Base-by-base conservation (phyloP, 2,329 filamentous ascomycete species). In the Botrytis tulipae region DNA sequence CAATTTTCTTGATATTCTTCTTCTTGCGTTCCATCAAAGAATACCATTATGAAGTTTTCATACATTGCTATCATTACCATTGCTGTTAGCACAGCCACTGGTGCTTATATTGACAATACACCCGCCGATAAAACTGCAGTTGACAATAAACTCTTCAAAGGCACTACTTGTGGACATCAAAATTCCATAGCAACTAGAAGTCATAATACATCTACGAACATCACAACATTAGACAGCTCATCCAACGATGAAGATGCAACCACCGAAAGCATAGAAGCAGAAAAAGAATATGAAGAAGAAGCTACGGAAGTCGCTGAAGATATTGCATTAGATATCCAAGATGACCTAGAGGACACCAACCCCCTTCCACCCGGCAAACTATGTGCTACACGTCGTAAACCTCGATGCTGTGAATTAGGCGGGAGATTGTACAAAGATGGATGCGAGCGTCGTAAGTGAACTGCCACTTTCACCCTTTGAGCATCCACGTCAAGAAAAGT, bases 401-500 rank as follows among this genome's bases (percentile, higher is more conserved):
- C 65, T 37, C 46, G 65, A 68, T 68, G 65, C 46, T 68, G 65
- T 25, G 65, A 68, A n/a, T 12, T 7, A 12, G 46, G 46, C 25
- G 65, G 65, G 4, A 54, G 35, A 40, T 2, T 54, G 1, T 68
- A 54, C 18, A 68, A 29, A 29, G 65, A 68, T 37, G 65, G 46
- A 29, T 68, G 65, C 65, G 65, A 54, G 20, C 35, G 46, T 37
- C 32, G 65, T 68, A 68, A 29, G 65, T 54, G 25, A 54, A 32
- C 9, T 22, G 18, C 14, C 22, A 46, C 20, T 1, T 10, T 18
- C 18, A 18, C 42, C 16, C 22, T 62, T 9, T 42, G 25, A n/a
- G 12, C 22, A 44, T 14, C 14, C 12, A 16, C 9, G 16, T 9
- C 60, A 42, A n/a, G 22, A 7, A 54, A 20, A 54, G 18, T 22